Evolutionary conservation across 192 early-diverging fungal genomes (phyloP).

Genomic region (Funneliformis mosseae): DNA sequence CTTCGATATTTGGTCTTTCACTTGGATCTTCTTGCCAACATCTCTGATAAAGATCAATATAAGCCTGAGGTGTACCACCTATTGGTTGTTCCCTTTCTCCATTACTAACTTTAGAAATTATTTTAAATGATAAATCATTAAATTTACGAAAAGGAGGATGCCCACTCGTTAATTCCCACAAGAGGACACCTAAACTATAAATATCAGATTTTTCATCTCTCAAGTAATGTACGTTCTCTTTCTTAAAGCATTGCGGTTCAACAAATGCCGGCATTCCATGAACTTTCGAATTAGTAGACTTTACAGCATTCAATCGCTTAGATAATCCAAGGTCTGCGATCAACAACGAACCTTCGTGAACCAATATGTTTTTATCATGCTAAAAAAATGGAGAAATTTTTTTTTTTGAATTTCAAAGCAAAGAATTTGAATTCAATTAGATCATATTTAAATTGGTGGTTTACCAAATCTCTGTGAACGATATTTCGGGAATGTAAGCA

Average conservation of each 20-base stretch:
- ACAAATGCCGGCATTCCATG: background rate
- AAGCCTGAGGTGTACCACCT: conserved; percentile 39
- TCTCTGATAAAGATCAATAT: conserved; percentile 42
- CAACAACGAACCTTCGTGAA: background rate
- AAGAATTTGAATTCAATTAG: background rate
- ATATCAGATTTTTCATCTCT: conserved; percentile 39
- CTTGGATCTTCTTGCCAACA: conserved; percentile 39
- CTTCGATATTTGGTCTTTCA: conserved; percentile 28
- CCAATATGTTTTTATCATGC: background rate
- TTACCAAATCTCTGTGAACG: background rate
- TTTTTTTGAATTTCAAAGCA: background rate
- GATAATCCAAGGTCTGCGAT: background rate
- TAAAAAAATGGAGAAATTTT: background rate
- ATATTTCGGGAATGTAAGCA: background rate
- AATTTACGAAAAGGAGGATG: conserved; percentile 31
- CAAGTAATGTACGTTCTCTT: background rate
- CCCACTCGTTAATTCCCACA: conserved; percentile 48
- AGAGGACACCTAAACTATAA: conserved; percentile 45
- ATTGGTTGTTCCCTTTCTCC: conserved; percentile 37
- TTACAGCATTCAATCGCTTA: background rate
- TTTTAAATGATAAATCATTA: background rate
- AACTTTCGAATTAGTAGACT: background rate
- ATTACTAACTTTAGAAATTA: conserved; percentile 37
- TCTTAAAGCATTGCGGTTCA: background rate
- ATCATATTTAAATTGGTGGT: background rate